phyloP scores from a whole-genome alignment of 2,329 filamentous ascomycete genomes.

The Xylariaceae sp. region DNA sequence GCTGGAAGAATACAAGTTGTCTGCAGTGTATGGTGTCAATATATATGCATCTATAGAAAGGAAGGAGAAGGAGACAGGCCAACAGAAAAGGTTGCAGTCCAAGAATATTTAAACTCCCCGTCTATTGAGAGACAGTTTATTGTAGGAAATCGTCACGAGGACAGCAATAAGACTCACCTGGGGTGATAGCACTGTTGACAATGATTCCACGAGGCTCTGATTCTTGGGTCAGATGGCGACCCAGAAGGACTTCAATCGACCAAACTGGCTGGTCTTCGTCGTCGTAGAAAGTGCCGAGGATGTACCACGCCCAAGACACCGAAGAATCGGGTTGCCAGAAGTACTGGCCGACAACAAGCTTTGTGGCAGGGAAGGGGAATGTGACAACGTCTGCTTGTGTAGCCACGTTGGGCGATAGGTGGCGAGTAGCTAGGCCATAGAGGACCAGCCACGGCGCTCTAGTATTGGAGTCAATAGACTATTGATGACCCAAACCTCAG shows the following conservation, averaged over 20 bases:
- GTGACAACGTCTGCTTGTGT: slow-evolving; percentile 9
- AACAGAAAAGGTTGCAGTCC: too few species aligned
- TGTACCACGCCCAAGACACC: slow-evolving; percentile 43
- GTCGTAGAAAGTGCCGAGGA: slow-evolving; percentile 47
- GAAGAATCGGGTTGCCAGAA: slow-evolving; percentile 31
- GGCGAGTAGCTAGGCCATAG: slow-evolving; percentile 9
- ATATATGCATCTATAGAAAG: too few species aligned
- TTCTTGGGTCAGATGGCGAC: slow-evolving; percentile 13
- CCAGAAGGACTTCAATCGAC: slow-evolving; percentile 44
- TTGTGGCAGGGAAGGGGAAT: slow-evolving; percentile 43
- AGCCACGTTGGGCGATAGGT: slow-evolving; percentile 25
- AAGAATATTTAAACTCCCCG: too few species aligned
- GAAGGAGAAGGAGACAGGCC: too few species aligned
- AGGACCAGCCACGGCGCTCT: slow-evolving; percentile 11
- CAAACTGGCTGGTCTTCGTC: slow-evolving; percentile 37
- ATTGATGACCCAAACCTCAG: too few species aligned
- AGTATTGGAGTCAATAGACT: not conserved
- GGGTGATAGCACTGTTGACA: too few species aligned
- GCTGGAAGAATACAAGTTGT: too few species aligned
- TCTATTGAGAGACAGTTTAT: too few species aligned
- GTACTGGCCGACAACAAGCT: slow-evolving; percentile 43
- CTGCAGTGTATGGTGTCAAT: too few species aligned
- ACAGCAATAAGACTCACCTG: too few species aligned
- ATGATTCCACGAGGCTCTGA: slow-evolving; percentile 2
- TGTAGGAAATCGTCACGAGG: too few species aligned